Evolutionary conservation across 108 stramenopile species (phyloP).

Genomic region (Nitzschia inconspicua): DNA sequence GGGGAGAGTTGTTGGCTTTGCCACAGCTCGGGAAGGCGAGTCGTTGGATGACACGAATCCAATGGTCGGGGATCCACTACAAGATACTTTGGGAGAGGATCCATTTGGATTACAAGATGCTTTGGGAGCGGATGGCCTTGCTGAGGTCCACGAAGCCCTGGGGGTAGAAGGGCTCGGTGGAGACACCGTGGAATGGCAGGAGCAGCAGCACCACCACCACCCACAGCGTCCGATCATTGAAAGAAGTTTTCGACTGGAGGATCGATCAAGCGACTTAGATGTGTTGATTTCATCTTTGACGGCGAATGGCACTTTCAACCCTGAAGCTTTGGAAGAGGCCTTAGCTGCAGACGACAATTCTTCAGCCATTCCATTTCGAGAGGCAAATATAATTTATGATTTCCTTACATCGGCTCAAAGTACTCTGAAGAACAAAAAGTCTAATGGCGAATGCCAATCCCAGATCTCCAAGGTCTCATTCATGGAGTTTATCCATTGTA

Average conservation of each 20-base stretch:
- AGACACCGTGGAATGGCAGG: too few species aligned
- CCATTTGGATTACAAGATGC: too few species aligned
- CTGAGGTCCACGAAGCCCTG: too few species aligned
- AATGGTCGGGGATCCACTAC: too few species aligned
- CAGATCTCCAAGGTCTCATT: not conserved
- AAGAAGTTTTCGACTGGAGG: slow-evolving; percentile 1
- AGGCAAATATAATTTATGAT: not conserved
- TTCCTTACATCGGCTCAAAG: not conserved
- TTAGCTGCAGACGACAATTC: too few species aligned
- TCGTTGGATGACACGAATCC: too few species aligned
- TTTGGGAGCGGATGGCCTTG: too few species aligned
- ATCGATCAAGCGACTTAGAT: not conserved
- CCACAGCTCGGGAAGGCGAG: too few species aligned
- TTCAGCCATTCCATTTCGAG: not conserved
- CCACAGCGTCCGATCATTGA: not conserved
- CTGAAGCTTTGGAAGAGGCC: not conserved
- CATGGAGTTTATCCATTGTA: slow-evolving; percentile 1
- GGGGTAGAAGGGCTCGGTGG: too few species aligned
- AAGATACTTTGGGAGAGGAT: too few species aligned
- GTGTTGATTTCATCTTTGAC: not conserved
- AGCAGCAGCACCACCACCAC: not conserved
- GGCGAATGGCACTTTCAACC: not conserved
- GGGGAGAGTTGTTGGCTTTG: not conserved
- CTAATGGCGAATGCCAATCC: not conserved
- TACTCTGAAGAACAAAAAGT: not conserved